Evolutionary conservation across 1,284 basidiomycete genomes (phyloP).

Genomic region (Cutaneotrichosporon sp.): DNA sequence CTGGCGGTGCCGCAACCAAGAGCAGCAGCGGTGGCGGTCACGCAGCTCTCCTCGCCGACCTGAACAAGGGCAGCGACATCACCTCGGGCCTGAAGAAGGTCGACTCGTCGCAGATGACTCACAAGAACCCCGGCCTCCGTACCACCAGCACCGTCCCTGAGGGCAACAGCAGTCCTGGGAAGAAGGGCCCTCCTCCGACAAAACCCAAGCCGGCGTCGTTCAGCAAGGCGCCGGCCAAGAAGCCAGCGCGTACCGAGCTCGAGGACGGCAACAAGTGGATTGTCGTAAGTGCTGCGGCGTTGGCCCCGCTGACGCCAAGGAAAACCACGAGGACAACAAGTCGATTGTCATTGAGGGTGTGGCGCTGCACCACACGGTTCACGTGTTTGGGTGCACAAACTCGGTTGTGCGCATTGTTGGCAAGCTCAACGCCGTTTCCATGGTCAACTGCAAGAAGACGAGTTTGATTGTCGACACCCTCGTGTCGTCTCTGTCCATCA

Average conservation of each 20-base stretch:
- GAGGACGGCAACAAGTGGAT: constrained; percentile 88
- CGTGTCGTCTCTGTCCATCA: constrained; percentile 81
- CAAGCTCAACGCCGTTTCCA: constrained; percentile 90
- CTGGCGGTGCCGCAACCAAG: constrained; percentile 51
- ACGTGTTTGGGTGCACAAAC: constrained; percentile 87
- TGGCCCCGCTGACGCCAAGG: constrained; percentile 39
- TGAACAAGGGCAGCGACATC: constrained; percentile 85
- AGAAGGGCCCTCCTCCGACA: constrained; percentile 39
- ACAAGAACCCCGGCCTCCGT: constrained; percentile 90
- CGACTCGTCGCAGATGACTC: constrained; percentile 93
- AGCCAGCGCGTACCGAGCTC: constrained; percentile 82
- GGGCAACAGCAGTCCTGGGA: constrained; percentile 26
- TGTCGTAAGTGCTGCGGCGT: no score
- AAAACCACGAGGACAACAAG: constrained; percentile 84
- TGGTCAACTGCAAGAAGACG: constrained; percentile 87
- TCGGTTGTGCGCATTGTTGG: constrained; percentile 82
- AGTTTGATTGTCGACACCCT: constrained; percentile 85
- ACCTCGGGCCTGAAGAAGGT: constrained; percentile 91
- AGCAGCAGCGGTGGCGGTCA: constrained; percentile 59
- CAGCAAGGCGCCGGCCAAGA: constrained; percentile 61
- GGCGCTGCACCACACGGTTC: constrained; percentile 78
- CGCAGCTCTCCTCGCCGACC: constrained; percentile 82
- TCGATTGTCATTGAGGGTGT: constrained; percentile 69
- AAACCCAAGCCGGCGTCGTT: constrained; percentile 69
- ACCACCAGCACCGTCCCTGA: constrained; percentile 62